A percentile compares a stretch with the other conserved stretches of the same genome.
These are phyloP conservation scores for Xylaria sp. DNA, from an alignment of 2,329 filamentous ascomycete species.

Conservation along the genomic window DNA sequence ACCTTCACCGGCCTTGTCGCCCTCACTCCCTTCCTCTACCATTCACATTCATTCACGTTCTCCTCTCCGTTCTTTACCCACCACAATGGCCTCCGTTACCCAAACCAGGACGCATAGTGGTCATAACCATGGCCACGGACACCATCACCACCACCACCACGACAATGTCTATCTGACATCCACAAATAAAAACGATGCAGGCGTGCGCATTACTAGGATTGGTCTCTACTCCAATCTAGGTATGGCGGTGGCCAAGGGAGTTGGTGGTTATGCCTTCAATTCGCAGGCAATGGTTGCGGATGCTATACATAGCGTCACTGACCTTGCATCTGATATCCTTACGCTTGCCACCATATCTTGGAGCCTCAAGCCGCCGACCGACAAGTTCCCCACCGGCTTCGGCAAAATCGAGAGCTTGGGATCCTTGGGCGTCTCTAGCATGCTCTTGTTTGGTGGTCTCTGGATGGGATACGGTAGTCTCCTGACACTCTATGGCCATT, in stretches of 20 bases:
- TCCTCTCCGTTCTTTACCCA: constrained; percentile 35
- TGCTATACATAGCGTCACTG: constrained; percentile 93
- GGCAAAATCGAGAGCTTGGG: constrained; percentile 98
- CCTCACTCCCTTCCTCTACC: constrained; percentile 15
- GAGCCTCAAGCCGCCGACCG: constrained; percentile 85
- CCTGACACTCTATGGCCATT: constrained; percentile 75
- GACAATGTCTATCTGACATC: constrained; percentile 87
- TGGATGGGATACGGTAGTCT: constrained; percentile 89
- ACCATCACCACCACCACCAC: constrained; percentile 82
- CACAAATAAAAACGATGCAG: constrained; percentile 87
- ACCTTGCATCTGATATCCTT: constrained; percentile 93
- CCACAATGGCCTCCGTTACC: constrained; percentile 49
- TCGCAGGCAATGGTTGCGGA: constrained; percentile 94
- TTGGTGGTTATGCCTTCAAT: constrained; percentile 93
- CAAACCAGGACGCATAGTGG: constrained; percentile 62
- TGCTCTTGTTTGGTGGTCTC: constrained; percentile 87
- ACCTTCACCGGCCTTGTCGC: constrained; percentile 14
- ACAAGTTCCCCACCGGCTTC: constrained; percentile 88
- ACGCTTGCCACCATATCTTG: constrained; percentile 94
- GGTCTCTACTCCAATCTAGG: constrained; percentile 88
- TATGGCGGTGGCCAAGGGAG: constrained; percentile 93
- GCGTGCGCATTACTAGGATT: constrained; percentile 91
- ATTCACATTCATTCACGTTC: constrained; percentile 35
- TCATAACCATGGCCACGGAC: constrained; percentile 66
- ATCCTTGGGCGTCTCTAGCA: constrained; percentile 89